Percentiles rank a stretch among this genome's conserved stretches.
These are phyloP conservation scores for Fusarium papillatum DNA, from an alignment of 2,329 filamentous ascomycete genomes.

Conservation along the genomic window DNA sequence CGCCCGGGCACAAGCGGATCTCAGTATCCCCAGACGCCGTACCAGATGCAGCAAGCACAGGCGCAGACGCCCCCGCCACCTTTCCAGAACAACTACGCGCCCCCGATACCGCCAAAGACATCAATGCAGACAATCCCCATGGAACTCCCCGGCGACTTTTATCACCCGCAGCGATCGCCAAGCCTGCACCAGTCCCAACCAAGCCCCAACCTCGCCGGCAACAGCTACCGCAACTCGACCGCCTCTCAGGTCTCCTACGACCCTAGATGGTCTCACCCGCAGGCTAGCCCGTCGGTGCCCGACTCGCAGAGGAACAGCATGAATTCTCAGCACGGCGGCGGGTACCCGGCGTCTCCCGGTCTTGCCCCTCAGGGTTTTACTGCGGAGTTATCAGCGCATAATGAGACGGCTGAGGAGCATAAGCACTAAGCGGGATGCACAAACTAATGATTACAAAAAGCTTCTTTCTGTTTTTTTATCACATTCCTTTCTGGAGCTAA, in stretches of 20 bases:
- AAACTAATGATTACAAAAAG: conserved; percentile 7
- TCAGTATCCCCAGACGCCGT: conserved; percentile 35
- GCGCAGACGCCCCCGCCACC: conserved; percentile 37
- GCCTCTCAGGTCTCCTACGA: conserved; percentile 40
- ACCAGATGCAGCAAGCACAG: conserved; percentile 37
- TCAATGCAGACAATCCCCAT: conserved; percentile 45
- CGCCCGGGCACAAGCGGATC: conserved; percentile 27
- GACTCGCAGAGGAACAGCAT: conserved; percentile 44
- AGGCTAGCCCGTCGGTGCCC: conserved; percentile 40
- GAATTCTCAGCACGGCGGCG: conserved; percentile 42
- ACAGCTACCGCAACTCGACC: conserved; percentile 42
- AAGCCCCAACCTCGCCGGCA: conserved; percentile 23
- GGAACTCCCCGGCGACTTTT: conserved; percentile 65
- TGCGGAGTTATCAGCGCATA: conserved; percentile 60
- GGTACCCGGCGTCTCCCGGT: conserved; percentile 52
- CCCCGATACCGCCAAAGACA: conserved; percentile 43
- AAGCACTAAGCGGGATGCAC: conserved; percentile 11
- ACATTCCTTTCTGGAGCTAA: neutral
- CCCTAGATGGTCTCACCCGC: conserved; percentile 58
- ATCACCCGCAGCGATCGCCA: conserved; percentile 55
- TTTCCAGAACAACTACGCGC: conserved; percentile 32
- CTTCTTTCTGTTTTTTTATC: neutral
- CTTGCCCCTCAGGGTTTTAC: conserved; percentile 57
- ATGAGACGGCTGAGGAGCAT: conserved; percentile 62
- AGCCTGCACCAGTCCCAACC: conserved; percentile 40